A percentile compares a stretch with the other conserved stretches of the same genome.
These are phyloP conservation scores for Penicillium sp. DNA, from an alignment of 2,329 filamentous ascomycete species.

Conservation along the genomic window DNA sequence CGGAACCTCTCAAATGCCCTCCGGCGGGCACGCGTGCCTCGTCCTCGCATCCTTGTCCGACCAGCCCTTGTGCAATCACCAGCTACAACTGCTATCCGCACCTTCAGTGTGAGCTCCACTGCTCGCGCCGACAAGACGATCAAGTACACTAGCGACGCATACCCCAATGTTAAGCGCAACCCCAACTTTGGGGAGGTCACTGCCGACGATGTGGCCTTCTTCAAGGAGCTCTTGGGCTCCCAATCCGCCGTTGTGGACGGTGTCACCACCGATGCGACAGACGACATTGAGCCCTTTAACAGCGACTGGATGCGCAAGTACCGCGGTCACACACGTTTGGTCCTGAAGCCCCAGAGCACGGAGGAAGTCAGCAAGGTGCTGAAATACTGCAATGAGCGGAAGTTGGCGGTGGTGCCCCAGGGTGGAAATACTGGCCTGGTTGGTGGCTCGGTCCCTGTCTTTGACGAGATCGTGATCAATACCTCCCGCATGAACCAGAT, in stretches of 20 bases:
- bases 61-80: constrained; percentile 30
- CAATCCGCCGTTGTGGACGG: constrained; percentile 85
- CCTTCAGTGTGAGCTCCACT: constrained; percentile 40
- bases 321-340: constrained; percentile 83
- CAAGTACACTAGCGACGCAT: constrained; percentile 83
- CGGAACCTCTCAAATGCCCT: constrained; percentile 41
- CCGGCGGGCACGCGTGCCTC: constrained; percentile 43
- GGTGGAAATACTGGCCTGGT: constrained; percentile 97
- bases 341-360: constrained; percentile 82
- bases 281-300: constrained; percentile 91
- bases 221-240: constrained; percentile 79
- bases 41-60: constrained; percentile 33
- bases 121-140: constrained; percentile 46
- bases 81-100: constrained; percentile 31
- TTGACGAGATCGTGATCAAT: constrained; percentile 96
- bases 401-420: constrained; percentile 92
- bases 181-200: constrained; percentile 73
- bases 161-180: constrained; percentile 80
- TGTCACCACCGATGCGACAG: constrained; percentile 72
- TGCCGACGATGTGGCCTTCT: constrained; percentile 78
- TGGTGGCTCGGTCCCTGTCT: constrained; percentile 93
- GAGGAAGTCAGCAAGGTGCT: constrained; percentile 90
- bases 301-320: constrained; percentile 99
- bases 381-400: constrained; percentile 92
- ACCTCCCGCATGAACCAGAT: constrained; percentile 90